Evolutionary conservation across 2,329 filamentous ascomycete species (phyloP).

Genomic region (Fusarium anguioides): DNA sequence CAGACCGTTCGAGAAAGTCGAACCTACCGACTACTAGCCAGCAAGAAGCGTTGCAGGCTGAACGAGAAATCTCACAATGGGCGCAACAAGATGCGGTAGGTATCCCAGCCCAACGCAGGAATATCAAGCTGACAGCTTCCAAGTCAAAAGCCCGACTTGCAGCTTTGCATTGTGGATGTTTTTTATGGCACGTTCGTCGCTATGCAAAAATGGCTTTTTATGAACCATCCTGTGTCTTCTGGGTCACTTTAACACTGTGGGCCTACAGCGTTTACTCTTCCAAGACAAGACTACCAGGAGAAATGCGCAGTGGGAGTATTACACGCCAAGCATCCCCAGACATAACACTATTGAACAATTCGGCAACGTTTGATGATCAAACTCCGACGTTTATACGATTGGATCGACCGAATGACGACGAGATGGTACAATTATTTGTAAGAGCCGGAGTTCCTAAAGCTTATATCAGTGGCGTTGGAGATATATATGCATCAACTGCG

Average conservation of each 20-base stretch:
- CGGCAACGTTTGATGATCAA: conserved; percentile 2
- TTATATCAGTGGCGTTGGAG: conserved; percentile 63
- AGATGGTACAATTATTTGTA: conserved; percentile 67
- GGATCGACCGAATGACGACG: conserved; percentile 67
- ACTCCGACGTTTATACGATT: conserved; percentile 60
- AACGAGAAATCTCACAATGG: conserved; percentile 50
- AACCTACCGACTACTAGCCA: conserved; percentile 29
- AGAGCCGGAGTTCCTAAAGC: conserved; percentile 61
- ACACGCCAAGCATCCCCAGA: conserved; percentile 6
- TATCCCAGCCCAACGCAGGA: neutral
- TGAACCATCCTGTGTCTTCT: conserved; percentile 53
- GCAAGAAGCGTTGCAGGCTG: conserved; percentile 34
- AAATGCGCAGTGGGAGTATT: conserved; percentile 3
- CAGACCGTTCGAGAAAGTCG: neutral
- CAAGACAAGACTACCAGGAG: neutral
- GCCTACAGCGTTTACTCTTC: conserved; percentile 49
- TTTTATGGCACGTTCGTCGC: conserved; percentile 59
- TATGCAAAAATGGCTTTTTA: conserved; percentile 56
- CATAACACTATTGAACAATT: neutral
- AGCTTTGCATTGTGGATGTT: conserved; percentile 56
- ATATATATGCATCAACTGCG: conserved; percentile 51
- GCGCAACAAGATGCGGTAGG: conserved; percentile 46
- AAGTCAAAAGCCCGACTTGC: conserved; percentile 59
- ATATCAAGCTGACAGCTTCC: too few relatives aligned
- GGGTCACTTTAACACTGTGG: conserved; percentile 55